Evolutionary conservation across 768 basidiomycete genomes (phyloP).

Genomic region (Mycena sanguinolenta): DNA sequence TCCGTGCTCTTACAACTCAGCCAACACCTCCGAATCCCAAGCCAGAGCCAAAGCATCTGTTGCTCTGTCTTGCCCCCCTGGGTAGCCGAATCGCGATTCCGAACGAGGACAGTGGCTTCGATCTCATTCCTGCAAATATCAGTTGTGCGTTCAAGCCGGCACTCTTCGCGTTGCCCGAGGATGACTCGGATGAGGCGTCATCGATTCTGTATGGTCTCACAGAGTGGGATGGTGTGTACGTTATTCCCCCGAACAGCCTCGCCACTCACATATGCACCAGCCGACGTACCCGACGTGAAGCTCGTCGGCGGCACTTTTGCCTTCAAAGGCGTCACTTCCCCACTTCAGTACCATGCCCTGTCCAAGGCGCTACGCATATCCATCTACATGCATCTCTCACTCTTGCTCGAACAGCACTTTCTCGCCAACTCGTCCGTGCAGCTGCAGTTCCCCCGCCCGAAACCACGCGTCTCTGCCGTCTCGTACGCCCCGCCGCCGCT

Average conservation of each 20-base stretch:
- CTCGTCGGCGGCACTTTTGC: constrained; percentile 76
- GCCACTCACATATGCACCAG: not conserved
- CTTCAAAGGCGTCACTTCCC: constrained; percentile 61
- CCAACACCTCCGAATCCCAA: constrained; percentile 44
- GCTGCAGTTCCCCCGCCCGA: constrained; percentile 56
- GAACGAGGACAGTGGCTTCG: constrained; percentile 56
- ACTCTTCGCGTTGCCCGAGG: constrained; percentile 54
- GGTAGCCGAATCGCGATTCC: constrained; percentile 46
- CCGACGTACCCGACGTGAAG: constrained; percentile 36
- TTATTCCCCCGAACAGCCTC: constrained; percentile 1
- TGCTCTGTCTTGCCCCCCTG: constrained; percentile 64
- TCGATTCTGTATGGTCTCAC: constrained; percentile 63
- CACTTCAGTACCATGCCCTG: constrained; percentile 58
- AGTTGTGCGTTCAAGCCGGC: constrained; percentile 62
- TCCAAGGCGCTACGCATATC: constrained; percentile 63
- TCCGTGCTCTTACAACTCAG: constrained; percentile 43
- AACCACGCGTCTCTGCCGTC: constrained; percentile 35
- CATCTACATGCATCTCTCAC: constrained; percentile 68
- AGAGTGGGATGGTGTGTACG: constrained; percentile 63
- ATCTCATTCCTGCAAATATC: constrained; percentile 51
- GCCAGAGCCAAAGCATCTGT: constrained; percentile 56
- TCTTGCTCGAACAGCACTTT: constrained; percentile 72
- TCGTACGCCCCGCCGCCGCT: constrained; percentile 35
- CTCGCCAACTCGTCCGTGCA: constrained; percentile 64
- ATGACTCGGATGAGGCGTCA: constrained; percentile 44